These are phyloP conservation scores for Pythium insidiosum DNA, from an alignment of 352 stramenopile genomes.

Conservation along the genomic window DNA sequence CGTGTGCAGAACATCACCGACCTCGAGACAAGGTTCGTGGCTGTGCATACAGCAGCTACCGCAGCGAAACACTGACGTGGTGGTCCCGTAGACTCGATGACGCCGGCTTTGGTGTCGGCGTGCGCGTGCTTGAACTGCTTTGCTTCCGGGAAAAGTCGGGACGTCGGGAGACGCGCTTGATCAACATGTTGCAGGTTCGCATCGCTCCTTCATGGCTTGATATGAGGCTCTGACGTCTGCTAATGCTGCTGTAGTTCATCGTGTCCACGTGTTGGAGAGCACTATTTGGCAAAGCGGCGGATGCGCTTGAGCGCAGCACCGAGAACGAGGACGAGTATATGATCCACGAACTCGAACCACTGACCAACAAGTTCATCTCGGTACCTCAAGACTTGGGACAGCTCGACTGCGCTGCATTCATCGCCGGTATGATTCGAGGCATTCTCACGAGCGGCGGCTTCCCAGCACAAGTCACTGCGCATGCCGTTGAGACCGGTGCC, in stretches of 20 bases:
- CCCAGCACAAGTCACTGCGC: constrained; percentile 69
- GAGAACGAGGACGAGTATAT: constrained; percentile 99
- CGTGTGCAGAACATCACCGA: constrained; percentile 94
- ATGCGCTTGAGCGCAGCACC: constrained; percentile 94
- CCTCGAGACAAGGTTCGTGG: constrained; percentile 82
- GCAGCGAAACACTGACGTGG: neutral
- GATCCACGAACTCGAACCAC: constrained; percentile 92
- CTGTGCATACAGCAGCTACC: neutral
- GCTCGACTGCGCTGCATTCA: constrained; percentile 95
- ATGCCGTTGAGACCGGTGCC: constrained; percentile 56
- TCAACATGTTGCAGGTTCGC: constrained; percentile 73
- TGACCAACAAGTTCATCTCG: constrained; percentile 96
- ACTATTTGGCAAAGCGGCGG: constrained; percentile 94
- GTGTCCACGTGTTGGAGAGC: constrained; percentile 93
- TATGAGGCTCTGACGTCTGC: no score
- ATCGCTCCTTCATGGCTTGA: neutral
- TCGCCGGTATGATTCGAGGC: constrained; percentile 92
- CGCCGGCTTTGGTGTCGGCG: constrained; percentile 92
- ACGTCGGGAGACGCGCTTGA: constrained; percentile 72
- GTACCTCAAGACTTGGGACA: constrained; percentile 93
- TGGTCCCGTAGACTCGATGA: constrained; percentile 76
- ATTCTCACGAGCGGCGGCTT: constrained; percentile 81
- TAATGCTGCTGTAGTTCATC: constrained; percentile 84
- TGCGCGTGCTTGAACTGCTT: constrained; percentile 92
- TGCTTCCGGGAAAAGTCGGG: constrained; percentile 80